phyloP scores from a whole-genome alignment of 2,329 filamentous ascomycete genomes.

The Epichloe brachyelytri region DNA sequence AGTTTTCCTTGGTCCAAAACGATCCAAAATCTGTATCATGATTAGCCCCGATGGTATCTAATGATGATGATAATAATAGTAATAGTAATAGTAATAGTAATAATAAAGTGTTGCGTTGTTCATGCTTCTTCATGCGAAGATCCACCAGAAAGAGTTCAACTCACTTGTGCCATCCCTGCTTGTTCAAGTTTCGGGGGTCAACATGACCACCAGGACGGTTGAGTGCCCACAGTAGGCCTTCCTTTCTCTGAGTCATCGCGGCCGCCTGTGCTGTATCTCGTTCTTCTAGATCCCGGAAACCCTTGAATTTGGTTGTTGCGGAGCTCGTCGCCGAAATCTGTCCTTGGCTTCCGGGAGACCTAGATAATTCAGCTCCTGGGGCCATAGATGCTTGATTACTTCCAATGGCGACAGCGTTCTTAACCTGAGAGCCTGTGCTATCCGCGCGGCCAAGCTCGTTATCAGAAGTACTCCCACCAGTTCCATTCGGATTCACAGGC shows the following conservation, averaged over 20 bases:
- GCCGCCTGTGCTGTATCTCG: slow-evolving; percentile 46
- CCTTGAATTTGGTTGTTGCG: slow-evolving; percentile 59
- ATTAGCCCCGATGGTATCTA: background rate
- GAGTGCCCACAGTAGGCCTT: slow-evolving; percentile 87
- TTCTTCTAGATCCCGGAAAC: slow-evolving; percentile 85
- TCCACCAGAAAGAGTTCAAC: slow-evolving; percentile 21
- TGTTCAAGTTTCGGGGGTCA: slow-evolving; percentile 88
- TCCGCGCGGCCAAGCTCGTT: slow-evolving; percentile 60
- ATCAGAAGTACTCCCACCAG: slow-evolving; percentile 42
- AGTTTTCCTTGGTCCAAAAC: slow-evolving; percentile 93
- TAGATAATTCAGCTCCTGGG: slow-evolving; percentile 32
- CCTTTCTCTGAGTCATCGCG: slow-evolving; percentile 57
- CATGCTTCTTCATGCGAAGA: background rate
- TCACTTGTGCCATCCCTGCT: slow-evolving; percentile 97
- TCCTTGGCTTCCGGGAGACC: slow-evolving; percentile 42
- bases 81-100: background rate
- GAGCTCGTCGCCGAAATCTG: slow-evolving; percentile 37
- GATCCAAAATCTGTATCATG: slow-evolving; percentile 75
- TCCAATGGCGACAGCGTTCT: slow-evolving; percentile 34
- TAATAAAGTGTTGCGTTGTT: background rate
- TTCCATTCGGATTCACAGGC: slow-evolving; percentile 28
- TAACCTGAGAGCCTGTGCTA: slow-evolving; percentile 58
- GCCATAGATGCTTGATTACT: slow-evolving; percentile 16
- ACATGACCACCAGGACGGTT: slow-evolving; percentile 89
- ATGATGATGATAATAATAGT: background rate